Percentiles rank a stretch among this genome's conserved stretches.
These are phyloP conservation scores for Hamigera avellanea DNA, from an alignment of 495 filamentous ascomycete genomes.

Conservation along the genomic window DNA sequence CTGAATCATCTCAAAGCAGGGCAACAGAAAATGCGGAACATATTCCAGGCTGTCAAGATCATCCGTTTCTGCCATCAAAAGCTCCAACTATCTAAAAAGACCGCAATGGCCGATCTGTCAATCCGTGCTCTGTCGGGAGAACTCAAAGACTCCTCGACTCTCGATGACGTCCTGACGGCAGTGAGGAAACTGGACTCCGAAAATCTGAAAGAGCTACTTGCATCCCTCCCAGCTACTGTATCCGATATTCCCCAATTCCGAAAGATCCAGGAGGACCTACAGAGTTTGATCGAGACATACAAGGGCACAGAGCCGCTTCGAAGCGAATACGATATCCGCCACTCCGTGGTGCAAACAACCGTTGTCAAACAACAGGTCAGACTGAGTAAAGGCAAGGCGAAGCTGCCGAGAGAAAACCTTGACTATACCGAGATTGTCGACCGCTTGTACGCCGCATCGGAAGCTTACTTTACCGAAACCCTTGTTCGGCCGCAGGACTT, in stretches of 20 bases:
- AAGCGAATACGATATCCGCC: slow-evolving; percentile 63
- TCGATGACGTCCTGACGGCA: slow-evolving; percentile 43
- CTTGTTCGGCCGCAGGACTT: slow-evolving; percentile 49
- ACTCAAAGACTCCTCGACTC: slow-evolving; percentile 32
- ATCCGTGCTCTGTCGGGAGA: slow-evolving; percentile 46
- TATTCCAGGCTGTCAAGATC: slow-evolving; percentile 36
- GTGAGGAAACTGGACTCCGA: slow-evolving; percentile 40
- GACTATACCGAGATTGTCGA: slow-evolving; percentile 68
- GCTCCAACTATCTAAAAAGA: slow-evolving; percentile 25
- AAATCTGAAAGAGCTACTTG: slow-evolving; percentile 12
- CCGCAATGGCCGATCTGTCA: slow-evolving; percentile 40
- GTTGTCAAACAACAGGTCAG: slow-evolving; percentile 80
- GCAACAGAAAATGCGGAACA: slow-evolving; percentile 26
- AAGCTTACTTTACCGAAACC: slow-evolving; percentile 38
- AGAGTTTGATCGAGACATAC: slow-evolving; percentile 25
- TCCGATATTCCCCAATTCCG: slow-evolving; percentile 8
- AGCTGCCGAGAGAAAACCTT: slow-evolving; percentile 60
- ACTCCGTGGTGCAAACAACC: slow-evolving; percentile 65
- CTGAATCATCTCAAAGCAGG: slow-evolving; percentile 20
- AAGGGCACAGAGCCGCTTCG: slow-evolving; percentile 41
- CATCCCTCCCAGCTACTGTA: slow-evolving; percentile 9
- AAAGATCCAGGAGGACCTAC: slow-evolving; percentile 16
- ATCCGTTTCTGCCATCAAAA: slow-evolving; percentile 31
- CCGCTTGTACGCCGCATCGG: slow-evolving; percentile 43
- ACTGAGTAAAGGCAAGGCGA: slow-evolving; percentile 68